Evolutionary conservation across 345 rosid genomes (phyloP), one percentile per base, ranked within the genome.

Genomic region (Citrus inodora): DNA sequence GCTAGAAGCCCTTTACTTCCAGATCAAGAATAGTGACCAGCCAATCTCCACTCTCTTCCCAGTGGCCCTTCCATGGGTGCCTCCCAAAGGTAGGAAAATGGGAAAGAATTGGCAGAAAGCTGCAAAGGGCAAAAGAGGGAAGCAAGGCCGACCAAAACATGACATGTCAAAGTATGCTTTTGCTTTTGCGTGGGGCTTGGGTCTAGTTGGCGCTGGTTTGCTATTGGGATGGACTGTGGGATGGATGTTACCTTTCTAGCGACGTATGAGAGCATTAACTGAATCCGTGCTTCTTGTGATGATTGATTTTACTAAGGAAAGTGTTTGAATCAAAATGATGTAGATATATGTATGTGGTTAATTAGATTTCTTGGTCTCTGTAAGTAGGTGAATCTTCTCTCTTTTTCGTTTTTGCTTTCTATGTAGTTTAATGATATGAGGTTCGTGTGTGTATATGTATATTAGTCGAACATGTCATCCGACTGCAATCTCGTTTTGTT

Each of bases 151-250:
- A n/a, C 73, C 76, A 25, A 82, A 80, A 75, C 86, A 75, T 76
- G 91, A 83, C 71, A 70, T 81, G 42, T 73, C 87, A 14, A 89
- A 70, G 76, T 90, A 86, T 71, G 87, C 85, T 1, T 85, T 89
- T 42, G 93, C 92, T 33, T 86, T 94, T 77, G 97, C 97, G 5
- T 70, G 90, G 72, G 97, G 98, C 28, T 84, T 92, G 83, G 84
- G 99, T 85, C 93, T 96, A 60, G 98, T 91, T 72, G 95, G 98
- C 61, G 97, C 99, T 42, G 99, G 99, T 58, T 88, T 96, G 87
- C 90, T 96, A 10, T 85, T 94, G 28, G 98, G 98, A 72, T 96
- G 98, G 99, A 96, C 99, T 2, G 90, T 90, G 32, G 98, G 98
- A n/a, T 94, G 98, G 95, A 85, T 96, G 89, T 42, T 92, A 74